phyloP scores from a whole-genome alignment of 2,329 filamentous ascomycete genomes.

The Diatrype stigma region DNA sequence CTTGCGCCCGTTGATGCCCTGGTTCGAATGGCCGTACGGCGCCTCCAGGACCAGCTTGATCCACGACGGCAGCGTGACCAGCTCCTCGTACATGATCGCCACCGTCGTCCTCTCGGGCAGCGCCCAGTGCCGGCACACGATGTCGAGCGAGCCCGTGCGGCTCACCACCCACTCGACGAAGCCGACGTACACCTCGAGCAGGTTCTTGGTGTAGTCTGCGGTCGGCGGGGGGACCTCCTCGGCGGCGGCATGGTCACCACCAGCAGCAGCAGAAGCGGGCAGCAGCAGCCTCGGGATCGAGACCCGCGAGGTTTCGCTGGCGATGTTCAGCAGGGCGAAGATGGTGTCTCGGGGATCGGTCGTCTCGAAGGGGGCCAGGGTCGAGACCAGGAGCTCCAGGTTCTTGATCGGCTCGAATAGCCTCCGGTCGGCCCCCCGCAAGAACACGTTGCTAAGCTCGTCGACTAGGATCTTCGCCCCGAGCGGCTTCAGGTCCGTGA shows the following conservation, averaged over 20 bases:
- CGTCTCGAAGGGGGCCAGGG: conserved; percentile 14
- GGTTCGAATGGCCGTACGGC: conserved; percentile 3
- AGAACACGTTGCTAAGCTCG: conserved; percentile 13
- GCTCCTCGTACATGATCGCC: background rate
- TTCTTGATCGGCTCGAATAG: conserved; percentile 4
- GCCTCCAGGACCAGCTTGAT: conserved; percentile 5
- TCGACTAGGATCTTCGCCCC: conserved; percentile 9
- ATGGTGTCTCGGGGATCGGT: conserved; percentile 23
- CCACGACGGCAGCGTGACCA: conserved; percentile 9
- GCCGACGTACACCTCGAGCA: conserved; percentile 11
- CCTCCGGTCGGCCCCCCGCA: background rate
- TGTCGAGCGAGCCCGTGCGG: conserved; percentile 14
- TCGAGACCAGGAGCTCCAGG: conserved; percentile 18
- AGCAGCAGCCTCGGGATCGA: too few species aligned
- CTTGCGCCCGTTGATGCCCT: conserved; percentile 6
- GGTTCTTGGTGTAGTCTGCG: background rate
- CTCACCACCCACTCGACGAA: conserved; percentile 13
- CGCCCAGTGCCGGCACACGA: conserved; percentile 22
- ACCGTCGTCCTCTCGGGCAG: conserved; percentile 3
- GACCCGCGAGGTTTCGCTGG: conserved; percentile 16
- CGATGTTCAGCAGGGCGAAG: conserved; percentile 17
- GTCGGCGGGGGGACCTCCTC: background rate
- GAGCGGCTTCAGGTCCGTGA: conserved; percentile 11
- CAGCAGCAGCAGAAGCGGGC: background rate
- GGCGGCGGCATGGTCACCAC: background rate